Conservation (phyloP, 2,329 filamentous ascomycete species). For the Penicillium expansum region DNA sequence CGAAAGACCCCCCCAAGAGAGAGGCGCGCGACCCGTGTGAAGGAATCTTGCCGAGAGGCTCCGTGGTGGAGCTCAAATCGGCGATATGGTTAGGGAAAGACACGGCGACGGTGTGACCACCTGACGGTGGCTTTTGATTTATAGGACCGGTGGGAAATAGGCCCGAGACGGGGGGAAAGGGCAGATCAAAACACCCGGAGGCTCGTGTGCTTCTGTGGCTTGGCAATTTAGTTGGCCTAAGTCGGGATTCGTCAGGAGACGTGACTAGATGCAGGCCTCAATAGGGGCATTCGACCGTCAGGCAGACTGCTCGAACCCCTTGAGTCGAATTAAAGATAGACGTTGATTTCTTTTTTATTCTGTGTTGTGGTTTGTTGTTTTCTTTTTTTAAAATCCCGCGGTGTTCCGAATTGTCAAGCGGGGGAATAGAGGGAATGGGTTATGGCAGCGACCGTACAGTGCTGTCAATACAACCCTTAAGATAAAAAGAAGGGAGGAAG, state of each 20-base stretch:
- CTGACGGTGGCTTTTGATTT: constrained; percentile 25
- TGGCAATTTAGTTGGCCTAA: constrained; percentile 2
- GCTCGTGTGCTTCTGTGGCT: constrained; percentile 5
- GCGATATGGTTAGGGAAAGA: constrained; percentile 27
- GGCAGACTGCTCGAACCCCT: background rate
- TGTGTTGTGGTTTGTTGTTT: background rate
- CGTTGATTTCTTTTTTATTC: background rate
- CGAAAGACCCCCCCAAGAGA: constrained; percentile 58
- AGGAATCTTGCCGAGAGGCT: constrained; percentile 52
- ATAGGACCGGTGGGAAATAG: constrained; percentile 9
- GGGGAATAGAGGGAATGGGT: background rate
- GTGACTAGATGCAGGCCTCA: background rate
- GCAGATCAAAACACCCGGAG: background rate
- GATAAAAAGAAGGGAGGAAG: background rate
- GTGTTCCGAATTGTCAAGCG: background rate
- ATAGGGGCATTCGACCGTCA: background rate
- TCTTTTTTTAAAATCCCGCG: background rate
- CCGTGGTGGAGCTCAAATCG: constrained; percentile 39
- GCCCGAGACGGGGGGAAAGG: background rate
- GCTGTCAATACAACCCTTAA: background rate
- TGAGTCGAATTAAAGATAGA: background rate
- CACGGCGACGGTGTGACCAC: constrained; percentile 37
- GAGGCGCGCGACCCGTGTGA: constrained; percentile 57
- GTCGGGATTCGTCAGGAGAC: constrained; percentile 2
- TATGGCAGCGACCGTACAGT: constrained; percentile 1